phyloP scores from a whole-genome alignment of 179 eudicot genomes.

The Gypsophila paniculata region DNA sequence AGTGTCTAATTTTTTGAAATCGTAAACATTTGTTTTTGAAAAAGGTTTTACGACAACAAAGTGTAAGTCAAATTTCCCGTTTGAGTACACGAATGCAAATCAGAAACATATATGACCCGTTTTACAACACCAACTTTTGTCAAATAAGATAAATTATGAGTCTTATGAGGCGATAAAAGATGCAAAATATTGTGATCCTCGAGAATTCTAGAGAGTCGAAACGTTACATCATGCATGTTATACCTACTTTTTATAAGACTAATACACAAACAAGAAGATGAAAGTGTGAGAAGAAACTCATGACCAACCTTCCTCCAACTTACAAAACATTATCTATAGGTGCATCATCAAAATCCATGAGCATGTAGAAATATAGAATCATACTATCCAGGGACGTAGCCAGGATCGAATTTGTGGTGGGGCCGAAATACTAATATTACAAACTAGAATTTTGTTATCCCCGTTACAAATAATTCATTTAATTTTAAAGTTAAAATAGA shows the following conservation, averaged over 20 bases:
- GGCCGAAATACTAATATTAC: no score
- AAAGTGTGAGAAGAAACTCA: background rate
- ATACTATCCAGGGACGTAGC: no score
- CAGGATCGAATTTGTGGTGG: no score
- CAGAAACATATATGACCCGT: no score
- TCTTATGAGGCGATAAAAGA: background rate
- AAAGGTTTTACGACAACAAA: background rate
- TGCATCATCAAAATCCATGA: background rate
- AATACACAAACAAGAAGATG: background rate
- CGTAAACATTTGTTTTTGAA: background rate
- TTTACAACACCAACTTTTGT: no score
- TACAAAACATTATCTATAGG: background rate
- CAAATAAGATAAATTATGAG: background rate
- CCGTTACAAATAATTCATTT: no score
- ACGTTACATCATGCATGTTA: constrained; percentile 7
- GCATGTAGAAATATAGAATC: background rate
- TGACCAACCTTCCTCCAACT: constrained; percentile 11
- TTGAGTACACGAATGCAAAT: no score
- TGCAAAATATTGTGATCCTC: background rate
- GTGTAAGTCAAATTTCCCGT: background rate
- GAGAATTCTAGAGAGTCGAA: background rate
- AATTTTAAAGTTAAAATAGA: no score
- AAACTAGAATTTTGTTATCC: no score
- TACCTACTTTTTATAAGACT: constrained; percentile 8
- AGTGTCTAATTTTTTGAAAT: background rate